Percentiles rank a stretch among this genome's conserved stretches.
These are phyloP conservation scores for Rhododendron ferrugineum DNA, from an alignment of 148 eudicot species.

Conservation along the genomic window DNA sequence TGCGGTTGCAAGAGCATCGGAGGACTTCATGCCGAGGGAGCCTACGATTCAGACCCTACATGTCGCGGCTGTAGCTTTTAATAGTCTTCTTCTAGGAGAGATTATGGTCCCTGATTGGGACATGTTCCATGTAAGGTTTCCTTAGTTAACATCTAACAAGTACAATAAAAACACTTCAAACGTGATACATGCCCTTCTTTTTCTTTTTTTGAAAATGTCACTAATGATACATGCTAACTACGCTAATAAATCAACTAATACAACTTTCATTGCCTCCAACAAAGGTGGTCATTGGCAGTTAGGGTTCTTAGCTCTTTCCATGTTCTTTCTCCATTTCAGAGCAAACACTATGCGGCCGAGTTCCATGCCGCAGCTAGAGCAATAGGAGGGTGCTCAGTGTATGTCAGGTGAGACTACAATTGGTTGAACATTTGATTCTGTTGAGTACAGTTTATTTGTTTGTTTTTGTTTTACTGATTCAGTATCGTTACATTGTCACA, in stretches of 20 bases:
- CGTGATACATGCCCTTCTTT: neutral
- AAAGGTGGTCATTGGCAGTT: neutral
- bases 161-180: neutral
- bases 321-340: conserved; percentile 23
- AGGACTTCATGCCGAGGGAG: conserved; percentile 58
- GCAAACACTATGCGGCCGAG: conserved; percentile 49
- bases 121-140: conserved; percentile 49
- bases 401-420: conserved; percentile 41
- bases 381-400: conserved; percentile 52
- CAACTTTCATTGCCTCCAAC: neutral
- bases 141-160: neutral
- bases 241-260: neutral
- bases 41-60: conserved; percentile 49
- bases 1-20: conserved; percentile 60
- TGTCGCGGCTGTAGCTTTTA: conserved; percentile 52
- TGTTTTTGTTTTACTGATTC: neutral
- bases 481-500: neutral
- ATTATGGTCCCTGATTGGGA: conserved; percentile 75
- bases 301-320: neutral
- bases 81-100: conserved; percentile 57
- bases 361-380: conserved; percentile 61
- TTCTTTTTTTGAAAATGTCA: neutral
- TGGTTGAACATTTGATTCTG: neutral
- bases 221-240: neutral
- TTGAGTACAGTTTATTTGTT: neutral